Conservation (phyloP, 2,329 filamentous ascomycete genomes). For the Aspergillus sp. region DNA sequence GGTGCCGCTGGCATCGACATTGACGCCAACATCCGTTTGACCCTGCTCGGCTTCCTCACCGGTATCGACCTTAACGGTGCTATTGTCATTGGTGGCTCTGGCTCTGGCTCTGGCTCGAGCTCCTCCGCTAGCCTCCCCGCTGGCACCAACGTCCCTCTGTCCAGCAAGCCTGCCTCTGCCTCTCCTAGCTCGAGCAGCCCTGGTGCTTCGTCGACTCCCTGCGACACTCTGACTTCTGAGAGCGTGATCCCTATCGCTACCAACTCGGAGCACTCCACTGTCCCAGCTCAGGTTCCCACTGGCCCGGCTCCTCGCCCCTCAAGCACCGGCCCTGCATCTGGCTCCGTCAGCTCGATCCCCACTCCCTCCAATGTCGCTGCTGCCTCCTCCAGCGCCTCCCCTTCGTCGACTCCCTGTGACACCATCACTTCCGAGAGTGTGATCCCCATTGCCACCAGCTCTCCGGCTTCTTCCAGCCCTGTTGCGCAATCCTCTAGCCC, state of each 20-base stretch:
- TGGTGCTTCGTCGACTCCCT: constrained; percentile 10
- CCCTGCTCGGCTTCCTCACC: constrained; percentile 36
- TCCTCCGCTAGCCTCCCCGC: not conserved
- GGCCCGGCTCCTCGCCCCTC: constrained; percentile 7
- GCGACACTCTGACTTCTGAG: constrained; percentile 10
- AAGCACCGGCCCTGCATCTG: constrained; percentile 3
- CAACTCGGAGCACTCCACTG: constrained; percentile 3
- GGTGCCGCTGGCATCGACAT: constrained; percentile 40
- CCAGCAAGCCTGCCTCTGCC: not conserved
- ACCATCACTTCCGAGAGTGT: constrained; percentile 7
- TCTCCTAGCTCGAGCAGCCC: not conserved
- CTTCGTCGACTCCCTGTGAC: constrained; percentile 6
- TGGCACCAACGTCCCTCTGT: not conserved
- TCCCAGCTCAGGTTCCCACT: constrained; percentile 2
- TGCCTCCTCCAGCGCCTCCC: constrained; percentile 5
- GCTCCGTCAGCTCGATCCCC: constrained; percentile 1
- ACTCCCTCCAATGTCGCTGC: constrained; percentile 1
- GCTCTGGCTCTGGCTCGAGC: constrained; percentile 11
- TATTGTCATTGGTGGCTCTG: constrained; percentile 4
- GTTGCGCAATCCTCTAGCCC: too few species aligned
- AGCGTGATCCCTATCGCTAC: constrained; percentile 7
- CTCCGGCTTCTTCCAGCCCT: constrained; percentile 1
- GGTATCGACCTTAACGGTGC: constrained; percentile 22
- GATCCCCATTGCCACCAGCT: constrained; percentile 2
- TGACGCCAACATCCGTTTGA: constrained; percentile 45